Evolutionary conservation across 257 asterid species (phyloP).

Genomic region (Rubia yunnanensis): DNA sequence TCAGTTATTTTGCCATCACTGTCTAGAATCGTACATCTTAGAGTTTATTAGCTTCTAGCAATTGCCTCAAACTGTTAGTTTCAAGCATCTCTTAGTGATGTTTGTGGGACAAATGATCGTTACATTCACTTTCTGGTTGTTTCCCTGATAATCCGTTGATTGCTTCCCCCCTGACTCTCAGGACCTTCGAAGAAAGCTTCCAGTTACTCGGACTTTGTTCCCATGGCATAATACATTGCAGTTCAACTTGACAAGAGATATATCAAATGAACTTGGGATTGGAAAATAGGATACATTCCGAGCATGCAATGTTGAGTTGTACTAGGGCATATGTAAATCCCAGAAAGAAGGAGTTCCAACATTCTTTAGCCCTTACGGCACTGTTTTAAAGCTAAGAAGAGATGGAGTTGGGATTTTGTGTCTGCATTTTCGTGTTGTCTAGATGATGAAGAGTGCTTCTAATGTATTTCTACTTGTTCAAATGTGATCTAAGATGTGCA

Average conservation of each 20-base stretch:
- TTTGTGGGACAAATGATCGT: neutral
- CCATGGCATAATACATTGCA: conserved; percentile 94
- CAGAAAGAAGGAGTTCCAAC: neutral
- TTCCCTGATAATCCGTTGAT: neutral
- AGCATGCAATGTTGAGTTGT: neutral
- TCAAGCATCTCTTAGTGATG: neutral
- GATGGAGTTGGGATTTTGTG: neutral
- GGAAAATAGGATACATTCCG: conserved; percentile 26
- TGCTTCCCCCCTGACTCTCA: conserved; percentile 17
- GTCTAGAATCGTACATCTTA: neutral
- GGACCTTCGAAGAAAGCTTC: conserved; percentile 98
- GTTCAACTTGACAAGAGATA: conserved; percentile 80
- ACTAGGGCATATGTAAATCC: neutral
- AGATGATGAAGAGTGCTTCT: neutral
- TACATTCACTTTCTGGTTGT: neutral
- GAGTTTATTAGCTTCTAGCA: neutral
- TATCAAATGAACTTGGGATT: conserved; percentile 67
- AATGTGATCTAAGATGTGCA: neutral
- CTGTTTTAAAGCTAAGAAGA: neutral
- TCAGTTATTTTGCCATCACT: neutral
- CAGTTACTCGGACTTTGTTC: conserved; percentile 86
- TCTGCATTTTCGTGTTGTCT: neutral
- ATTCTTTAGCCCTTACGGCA: neutral
- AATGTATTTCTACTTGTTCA: neutral
- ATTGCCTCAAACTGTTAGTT: neutral